These are phyloP conservation scores for Lophiotrema nucula DNA, from an alignment of 495 filamentous ascomycete genomes.

Conservation along the genomic window DNA sequence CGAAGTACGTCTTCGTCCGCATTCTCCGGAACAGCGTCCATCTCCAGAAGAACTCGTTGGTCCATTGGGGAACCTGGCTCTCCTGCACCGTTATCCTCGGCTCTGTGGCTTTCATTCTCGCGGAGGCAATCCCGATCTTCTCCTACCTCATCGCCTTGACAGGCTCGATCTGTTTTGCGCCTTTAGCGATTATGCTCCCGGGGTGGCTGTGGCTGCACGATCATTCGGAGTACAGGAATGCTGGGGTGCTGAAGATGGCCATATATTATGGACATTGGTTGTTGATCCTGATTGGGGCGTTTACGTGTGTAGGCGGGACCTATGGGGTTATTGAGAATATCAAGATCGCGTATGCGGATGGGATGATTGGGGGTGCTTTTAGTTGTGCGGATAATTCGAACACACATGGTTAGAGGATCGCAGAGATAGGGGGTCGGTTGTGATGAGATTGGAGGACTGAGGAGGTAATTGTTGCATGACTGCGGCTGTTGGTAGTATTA, in stretches of 20 bases:
- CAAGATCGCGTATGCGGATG: constrained; percentile 21
- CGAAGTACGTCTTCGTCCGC: constrained; percentile 38
- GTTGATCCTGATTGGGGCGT: constrained; percentile 41
- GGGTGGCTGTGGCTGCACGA: constrained; percentile 31
- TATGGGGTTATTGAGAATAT: constrained; percentile 43
- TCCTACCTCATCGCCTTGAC: constrained; percentile 35
- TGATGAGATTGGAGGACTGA: background rate
- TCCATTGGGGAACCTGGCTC: constrained; percentile 35
- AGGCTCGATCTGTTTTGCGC: constrained; percentile 12
- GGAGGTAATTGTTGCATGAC: background rate
- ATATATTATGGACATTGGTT: constrained; percentile 35
- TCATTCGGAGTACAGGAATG: constrained; percentile 30
- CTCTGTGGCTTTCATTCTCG: constrained; percentile 37
- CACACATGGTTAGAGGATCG: constrained; percentile 10
- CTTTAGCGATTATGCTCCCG: constrained; percentile 15
- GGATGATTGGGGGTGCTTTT: constrained; percentile 19
- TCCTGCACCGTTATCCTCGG: constrained; percentile 28
- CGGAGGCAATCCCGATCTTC: constrained; percentile 41
- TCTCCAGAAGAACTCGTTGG: constrained; percentile 42
- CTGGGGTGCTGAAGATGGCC: constrained; percentile 35
- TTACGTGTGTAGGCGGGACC: constrained; percentile 52
- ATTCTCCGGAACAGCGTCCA: constrained; percentile 43
- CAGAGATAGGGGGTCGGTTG: background rate
- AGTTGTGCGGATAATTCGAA: constrained; percentile 20
- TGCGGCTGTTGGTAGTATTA: background rate